Percentiles rank a stretch among this genome's conserved stretches.
phyloP scores from a whole-genome alignment of 768 basidiomycete species.

The Solioccasus polychromus region DNA sequence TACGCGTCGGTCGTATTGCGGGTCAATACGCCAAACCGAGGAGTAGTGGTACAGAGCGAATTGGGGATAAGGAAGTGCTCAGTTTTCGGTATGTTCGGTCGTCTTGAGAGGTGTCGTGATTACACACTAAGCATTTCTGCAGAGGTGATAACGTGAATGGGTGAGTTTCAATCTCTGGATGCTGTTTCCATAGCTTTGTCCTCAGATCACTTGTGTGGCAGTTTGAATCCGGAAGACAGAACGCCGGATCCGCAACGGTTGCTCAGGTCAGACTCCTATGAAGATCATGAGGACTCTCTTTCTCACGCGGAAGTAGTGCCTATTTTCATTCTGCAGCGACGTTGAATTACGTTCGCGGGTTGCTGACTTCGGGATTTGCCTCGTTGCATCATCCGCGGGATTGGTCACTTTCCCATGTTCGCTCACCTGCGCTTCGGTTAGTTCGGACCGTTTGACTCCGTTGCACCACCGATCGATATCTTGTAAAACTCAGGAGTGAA shows the following conservation, averaged over 20 bases:
- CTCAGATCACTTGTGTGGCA: conserved; percentile 2
- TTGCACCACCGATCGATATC: conserved; percentile 14
- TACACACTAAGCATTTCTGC: conserved; percentile 3
- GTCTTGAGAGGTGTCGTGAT: not conserved
- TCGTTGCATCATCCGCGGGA: conserved; percentile 86
- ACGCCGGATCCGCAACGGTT: conserved; percentile 89
- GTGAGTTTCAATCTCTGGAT: conserved; percentile 34
- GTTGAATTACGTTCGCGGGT: conserved; percentile 84
- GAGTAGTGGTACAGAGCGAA: conserved; percentile 75
- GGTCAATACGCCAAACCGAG: conserved; percentile 97
- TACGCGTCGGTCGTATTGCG: conserved; percentile 87
- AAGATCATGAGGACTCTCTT: not conserved
- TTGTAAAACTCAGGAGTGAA: conserved; percentile 49
- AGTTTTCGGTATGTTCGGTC: conserved; percentile 73
- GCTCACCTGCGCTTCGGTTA: conserved; percentile 72
- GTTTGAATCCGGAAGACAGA: conserved; percentile 72
- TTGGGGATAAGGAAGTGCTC: conserved; percentile 71
- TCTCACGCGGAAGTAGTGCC: conserved; percentile 49
- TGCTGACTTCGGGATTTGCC: conserved; percentile 91
- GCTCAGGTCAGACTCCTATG: conserved; percentile 49
- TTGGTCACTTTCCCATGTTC: conserved; percentile 92
- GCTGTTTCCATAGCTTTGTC: not conserved
- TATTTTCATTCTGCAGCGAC: conserved; percentile 97
- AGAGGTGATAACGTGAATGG: conserved; percentile 98
- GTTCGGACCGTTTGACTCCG: conserved; percentile 15